phyloP scores from a whole-genome alignment of 2,329 filamentous ascomycete genomes.

The Aspergillus oerlinghausenensis region DNA sequence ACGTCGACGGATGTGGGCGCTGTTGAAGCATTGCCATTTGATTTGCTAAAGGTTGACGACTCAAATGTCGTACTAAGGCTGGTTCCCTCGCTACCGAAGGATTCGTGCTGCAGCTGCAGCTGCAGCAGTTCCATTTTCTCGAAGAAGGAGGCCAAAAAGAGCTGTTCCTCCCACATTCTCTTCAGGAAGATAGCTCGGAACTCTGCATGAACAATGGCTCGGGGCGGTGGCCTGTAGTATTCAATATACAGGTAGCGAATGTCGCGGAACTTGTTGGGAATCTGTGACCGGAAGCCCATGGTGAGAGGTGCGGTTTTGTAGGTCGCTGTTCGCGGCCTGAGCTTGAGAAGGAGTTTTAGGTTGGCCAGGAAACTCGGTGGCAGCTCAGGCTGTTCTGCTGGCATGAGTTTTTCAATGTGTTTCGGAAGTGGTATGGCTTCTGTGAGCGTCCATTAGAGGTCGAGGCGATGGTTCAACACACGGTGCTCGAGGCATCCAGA shows the following conservation, averaged over 20 bases:
- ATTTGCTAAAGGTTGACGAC: constrained; percentile 4
- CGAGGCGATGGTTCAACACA: background rate
- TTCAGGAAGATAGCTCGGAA: constrained; percentile 38
- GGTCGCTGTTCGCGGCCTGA: constrained; percentile 3
- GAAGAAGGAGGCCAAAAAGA: constrained; percentile 11
- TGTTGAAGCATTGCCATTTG: constrained; percentile 4
- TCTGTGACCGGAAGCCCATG: constrained; percentile 12
- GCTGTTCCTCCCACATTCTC: constrained; percentile 19
- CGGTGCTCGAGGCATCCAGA: background rate
- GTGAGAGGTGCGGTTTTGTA: constrained; percentile 6
- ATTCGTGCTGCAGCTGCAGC: background rate
- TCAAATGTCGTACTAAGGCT: constrained; percentile 1
- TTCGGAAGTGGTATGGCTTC: background rate
- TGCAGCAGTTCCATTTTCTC: background rate
- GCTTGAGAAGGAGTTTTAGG: constrained; percentile 11
- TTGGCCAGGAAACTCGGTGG: constrained; percentile 9
- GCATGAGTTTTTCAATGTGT: background rate
- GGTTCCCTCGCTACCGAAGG: background rate
- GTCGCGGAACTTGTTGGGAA: constrained; percentile 9
- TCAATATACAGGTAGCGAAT: constrained; percentile 12
- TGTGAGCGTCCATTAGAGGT: background rate
- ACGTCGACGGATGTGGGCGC: constrained; percentile 7
- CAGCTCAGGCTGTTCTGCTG: constrained; percentile 3
- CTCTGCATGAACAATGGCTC: constrained; percentile 32
- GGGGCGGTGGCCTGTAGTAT: constrained; percentile 14